Conservation (phyloP, 2,329 filamentous ascomycete species). For the Neoarthrinium moseri region DNA sequence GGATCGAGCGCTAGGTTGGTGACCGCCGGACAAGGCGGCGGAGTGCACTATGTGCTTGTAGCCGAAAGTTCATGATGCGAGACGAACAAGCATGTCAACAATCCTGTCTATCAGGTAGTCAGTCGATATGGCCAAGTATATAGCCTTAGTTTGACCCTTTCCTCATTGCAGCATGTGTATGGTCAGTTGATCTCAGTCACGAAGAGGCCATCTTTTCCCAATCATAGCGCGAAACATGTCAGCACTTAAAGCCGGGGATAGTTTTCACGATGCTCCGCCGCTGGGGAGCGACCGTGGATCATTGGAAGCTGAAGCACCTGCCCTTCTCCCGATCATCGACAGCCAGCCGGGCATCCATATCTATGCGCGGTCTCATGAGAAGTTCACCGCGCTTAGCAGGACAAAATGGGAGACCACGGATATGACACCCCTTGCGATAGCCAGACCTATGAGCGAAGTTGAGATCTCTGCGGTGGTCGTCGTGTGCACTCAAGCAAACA, state of each 20-base stretch:
- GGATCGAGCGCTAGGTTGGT: no score
- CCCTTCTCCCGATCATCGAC: neutral
- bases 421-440: conserved; percentile 2
- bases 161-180: no score
- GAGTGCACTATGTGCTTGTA: no score
- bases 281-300: neutral
- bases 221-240: conserved; percentile 3
- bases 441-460: neutral
- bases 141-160: no score
- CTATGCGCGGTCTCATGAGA: neutral
- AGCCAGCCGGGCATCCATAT: neutral
- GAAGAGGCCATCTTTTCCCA: no score
- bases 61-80: no score
- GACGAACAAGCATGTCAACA: no score
- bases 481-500: neutral
- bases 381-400: neutral
- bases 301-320: neutral
- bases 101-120: no score
- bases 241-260: neutral
- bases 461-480: neutral
- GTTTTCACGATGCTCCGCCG: neutral
- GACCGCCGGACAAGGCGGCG: no score
- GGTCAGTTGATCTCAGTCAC: no score
- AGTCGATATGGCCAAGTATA: no score
- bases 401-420: neutral